Evolutionary conservation across 148 eudicot genomes (phyloP), one percentile per base, ranked within the genome.

Genomic region (Rhododendron kiyosumense): DNA sequence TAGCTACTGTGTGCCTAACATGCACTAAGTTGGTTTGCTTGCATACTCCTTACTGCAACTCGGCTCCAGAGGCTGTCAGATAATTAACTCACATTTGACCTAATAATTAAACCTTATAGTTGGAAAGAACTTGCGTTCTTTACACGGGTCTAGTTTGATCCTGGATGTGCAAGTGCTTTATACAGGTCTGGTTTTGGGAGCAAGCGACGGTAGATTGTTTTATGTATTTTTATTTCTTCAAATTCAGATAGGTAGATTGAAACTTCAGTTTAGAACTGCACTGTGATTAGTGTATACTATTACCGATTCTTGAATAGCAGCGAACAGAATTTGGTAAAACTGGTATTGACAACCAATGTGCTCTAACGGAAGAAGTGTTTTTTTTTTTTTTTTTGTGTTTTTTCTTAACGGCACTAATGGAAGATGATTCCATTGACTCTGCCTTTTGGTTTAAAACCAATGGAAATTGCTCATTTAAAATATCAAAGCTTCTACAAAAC

Each of bases 31-130:
- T 96, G 85, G 96, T 96, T 67, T 96, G 99, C 92, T 88, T 95
- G 94, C 93, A 95, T 78, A 96, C 99, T 15, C 94, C 98, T 17
- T 96, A 96, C 71, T 96, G 99, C 89, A 95, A 96, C 86, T 96
- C 98, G 34, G 99, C 98, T 6, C 99, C 99, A 1, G 98, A 96
- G 88, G 99, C 97, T 84, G 99, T 96, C 14, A 93, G 96, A 91
- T 96, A 91, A 92, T 69, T 12, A 28, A 45, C 28, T 57, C 36
- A 34, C 28, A 17, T 18, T 34, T 30, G 83, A 57, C 69, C 28
- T 34, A 52, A 41, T 30, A 18, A 28, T 48, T 28, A 79, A 79
- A 79, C n/a, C 54, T 36, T 3, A 4, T 28, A 49, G 57, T 78
- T 78, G 54, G 57, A 46, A 79, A 41, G 45, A 7, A 17, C 36